Evolutionary conservation across 2,329 filamentous ascomycete genomes (phyloP), one percentile per base, ranked within the genome.

Genomic region (Ophiosphaerella herpotricha): DNA sequence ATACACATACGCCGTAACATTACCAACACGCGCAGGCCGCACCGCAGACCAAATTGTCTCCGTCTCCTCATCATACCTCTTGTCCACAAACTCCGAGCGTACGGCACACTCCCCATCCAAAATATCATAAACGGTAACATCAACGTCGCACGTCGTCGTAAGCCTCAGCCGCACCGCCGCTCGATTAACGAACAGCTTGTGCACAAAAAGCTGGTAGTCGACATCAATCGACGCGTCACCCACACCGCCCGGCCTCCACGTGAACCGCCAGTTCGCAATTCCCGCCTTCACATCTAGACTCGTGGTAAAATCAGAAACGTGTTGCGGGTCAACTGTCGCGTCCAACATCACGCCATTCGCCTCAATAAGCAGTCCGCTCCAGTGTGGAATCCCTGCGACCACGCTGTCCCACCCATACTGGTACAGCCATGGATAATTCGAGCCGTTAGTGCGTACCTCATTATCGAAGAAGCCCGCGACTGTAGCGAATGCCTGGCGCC

Each of bases 401-500:
- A 88, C 85, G 58, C 83, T 87, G 61, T 91, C 87, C 49, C 82
- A 82, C 6, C 86, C 86, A 70, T 88, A 87, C 57, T 89, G 83
- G 48, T 82, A 78, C 37, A 90, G 68, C 86, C 87, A 89, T 0
- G 79, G 78, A 58, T 86, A 89, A 58, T 89, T 89, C 6, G 81
- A 81, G 0, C 80, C 79, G 38, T 82, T 84, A 0, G 80, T 83
- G 26, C 76, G 79, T 2, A 78, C 76, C 63, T 88, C 84, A 3
- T 76, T 76, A 54, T 88, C 80, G 66, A 80, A 89, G 63, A 89
- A 89, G 1, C 86, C 86, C 4, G 83, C 80, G 24, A 90, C 81
- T 0, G 86, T 88, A 2, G 84, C 83, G 64, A 89, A 89, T 0
- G 82, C 81, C 59, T 88, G 83, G 31, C 86, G 77, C 18, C 79